These are phyloP conservation scores for Cystobasidium pallidum DNA, from an alignment of 1,284 basidiomycete species.

Conservation along the genomic window DNA sequence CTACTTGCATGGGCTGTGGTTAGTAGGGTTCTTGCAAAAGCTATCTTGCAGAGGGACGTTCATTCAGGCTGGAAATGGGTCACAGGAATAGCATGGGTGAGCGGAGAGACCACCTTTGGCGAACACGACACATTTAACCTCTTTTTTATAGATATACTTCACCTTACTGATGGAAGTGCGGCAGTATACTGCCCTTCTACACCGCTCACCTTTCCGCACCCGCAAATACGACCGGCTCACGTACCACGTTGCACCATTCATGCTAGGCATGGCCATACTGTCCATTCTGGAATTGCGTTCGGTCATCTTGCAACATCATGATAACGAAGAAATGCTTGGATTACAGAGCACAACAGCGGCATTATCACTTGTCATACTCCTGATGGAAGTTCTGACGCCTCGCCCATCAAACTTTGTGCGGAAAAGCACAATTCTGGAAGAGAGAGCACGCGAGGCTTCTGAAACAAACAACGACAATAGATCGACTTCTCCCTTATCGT, in stretches of 20 bases:
- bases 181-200: slow-evolving; percentile 46
- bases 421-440: slow-evolving; percentile 9
- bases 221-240: slow-evolving; percentile 49
- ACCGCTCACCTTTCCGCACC: slow-evolving; percentile 41
- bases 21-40: slow-evolving; percentile 9
- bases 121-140: background rate
- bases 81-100: slow-evolving; percentile 30
- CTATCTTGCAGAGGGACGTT: background rate
- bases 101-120: background rate
- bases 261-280: slow-evolving; percentile 55
- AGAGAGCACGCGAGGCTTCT: background rate
- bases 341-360: slow-evolving; percentile 52
- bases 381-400: slow-evolving; percentile 56
- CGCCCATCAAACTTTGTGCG: slow-evolving; percentile 47
- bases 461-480: slow-evolving; percentile 4
- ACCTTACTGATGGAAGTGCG: slow-evolving; percentile 45
- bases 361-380: slow-evolving; percentile 54
- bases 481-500: background rate
- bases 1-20: slow-evolving; percentile 36
- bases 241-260: slow-evolving; percentile 54
- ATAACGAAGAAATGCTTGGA: slow-evolving; percentile 21
- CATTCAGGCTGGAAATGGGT: slow-evolving; percentile 23
- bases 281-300: slow-evolving; percentile 55
- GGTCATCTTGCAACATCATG: slow-evolving; percentile 48
- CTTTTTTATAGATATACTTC: slow-evolving; percentile 44